These are phyloP conservation scores for Sextonia rubra DNA, from an alignment of 164 flowering plant species.

Conservation along the genomic window DNA sequence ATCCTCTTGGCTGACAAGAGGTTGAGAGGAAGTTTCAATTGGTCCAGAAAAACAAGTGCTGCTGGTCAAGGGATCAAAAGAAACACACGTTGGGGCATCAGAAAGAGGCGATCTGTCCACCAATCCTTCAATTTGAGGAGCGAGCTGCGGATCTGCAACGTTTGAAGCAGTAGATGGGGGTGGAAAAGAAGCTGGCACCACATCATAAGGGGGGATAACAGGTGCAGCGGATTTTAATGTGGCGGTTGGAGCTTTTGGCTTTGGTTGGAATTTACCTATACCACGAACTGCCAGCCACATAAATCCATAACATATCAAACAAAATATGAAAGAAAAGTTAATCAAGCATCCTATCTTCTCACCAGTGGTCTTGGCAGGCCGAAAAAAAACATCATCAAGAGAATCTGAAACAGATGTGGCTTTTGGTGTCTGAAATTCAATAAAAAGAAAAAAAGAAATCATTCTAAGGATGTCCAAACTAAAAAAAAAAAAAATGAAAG, in stretches of 20 bases:
- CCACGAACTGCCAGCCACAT: slow-evolving; percentile 8
- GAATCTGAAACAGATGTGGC: slow-evolving; percentile 13
- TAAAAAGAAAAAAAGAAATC: not conserved
- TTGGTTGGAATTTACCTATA: slow-evolving; percentile 1
- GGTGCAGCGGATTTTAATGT: not conserved
- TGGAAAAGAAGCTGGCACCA: not conserved
- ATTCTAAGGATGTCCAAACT: not conserved
- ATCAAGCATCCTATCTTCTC: not conserved
- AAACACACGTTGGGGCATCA: not conserved
- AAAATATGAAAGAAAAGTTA: not conserved
- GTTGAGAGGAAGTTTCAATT: not conserved
- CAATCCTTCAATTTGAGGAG: not conserved
- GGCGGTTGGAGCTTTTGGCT: not conserved
- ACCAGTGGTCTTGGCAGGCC: not conserved
- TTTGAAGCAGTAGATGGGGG: not conserved
- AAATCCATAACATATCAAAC: not conserved
- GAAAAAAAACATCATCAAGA: slow-evolving; percentile 10
- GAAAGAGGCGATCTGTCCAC: not conserved
- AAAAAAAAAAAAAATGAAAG: not conserved
- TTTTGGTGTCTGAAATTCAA: slow-evolving; percentile 16
- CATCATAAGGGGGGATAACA: not conserved
- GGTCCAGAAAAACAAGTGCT: not conserved
- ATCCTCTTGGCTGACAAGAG: not conserved
- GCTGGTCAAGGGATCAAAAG: not conserved
- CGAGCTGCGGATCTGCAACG: not conserved